Evolutionary conservation across 2,329 filamentous ascomycete species (phyloP), one percentile per base, ranked within the genome.

Genomic region (Cladobotryum protrusum): DNA sequence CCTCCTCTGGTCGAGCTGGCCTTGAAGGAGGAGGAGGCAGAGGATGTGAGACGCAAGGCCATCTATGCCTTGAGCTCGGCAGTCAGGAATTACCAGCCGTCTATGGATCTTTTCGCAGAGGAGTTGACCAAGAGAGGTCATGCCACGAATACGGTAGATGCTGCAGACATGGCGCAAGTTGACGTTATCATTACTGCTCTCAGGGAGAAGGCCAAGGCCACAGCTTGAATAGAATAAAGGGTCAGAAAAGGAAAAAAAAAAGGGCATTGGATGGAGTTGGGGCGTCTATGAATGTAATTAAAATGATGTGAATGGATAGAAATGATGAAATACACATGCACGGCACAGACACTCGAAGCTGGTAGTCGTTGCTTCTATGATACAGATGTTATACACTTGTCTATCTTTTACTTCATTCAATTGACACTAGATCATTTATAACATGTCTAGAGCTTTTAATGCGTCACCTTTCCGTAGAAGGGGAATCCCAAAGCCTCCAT

Each of bases 51-150:
- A 57, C 85, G 87, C 67, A 99, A 96, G 77, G 89, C 91, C 13
- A 75, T 95, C 29, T 91, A 90, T 62, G 93, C 92, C 12, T 77
- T 99, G 43, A 96, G 89, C 64, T 92, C 85, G 13, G 86, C 83
- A 5, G 81, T 89, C 48, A 79, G 93, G 65, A 99, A 99, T 68
- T 95, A 89, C 67, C 92, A 96, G 72, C 87, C 89, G 1, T 85
- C 85, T 20, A 76, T 92, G 70, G 85, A 89, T 65, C 73, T 76
- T 19, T 73, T 90, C 54, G 80, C 83, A 1, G 74, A 77, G 34
- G 79, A 85, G 60, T 70, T 87, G 61, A 69, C 67, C 17, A 79
- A 80, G 60, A 67, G 72, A 43, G 79, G 82, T 45, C 78, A 82
- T 1, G 67, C 69, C 5, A 73, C 76, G 29, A 73, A 67, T 15